These are phyloP conservation scores for Fusarium humuli DNA, from an alignment of 2,329 filamentous ascomycete genomes.

Conservation along the genomic window DNA sequence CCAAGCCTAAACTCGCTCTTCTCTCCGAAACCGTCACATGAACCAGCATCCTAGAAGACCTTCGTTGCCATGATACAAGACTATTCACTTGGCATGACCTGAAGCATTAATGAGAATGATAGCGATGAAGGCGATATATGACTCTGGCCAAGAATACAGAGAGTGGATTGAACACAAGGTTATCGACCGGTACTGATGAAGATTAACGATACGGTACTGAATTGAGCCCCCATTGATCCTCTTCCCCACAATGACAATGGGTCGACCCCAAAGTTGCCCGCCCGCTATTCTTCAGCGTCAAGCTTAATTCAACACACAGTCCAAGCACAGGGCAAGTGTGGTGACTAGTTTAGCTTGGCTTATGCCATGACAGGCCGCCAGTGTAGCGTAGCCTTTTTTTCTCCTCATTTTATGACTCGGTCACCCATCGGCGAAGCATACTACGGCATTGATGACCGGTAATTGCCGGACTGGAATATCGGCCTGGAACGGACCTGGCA, in stretches of 20 bases:
- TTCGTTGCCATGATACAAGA: not conserved
- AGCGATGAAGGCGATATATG: too few relatives aligned
- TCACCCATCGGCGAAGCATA: not conserved
- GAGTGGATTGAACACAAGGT: not conserved
- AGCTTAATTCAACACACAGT: slow-evolving; percentile 16
- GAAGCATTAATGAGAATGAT: not conserved
- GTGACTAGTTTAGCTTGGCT: slow-evolving; percentile 8
- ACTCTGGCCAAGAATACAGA: not conserved
- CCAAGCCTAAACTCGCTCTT: slow-evolving; percentile 2
- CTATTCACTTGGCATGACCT: not conserved
- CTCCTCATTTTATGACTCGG: not conserved
- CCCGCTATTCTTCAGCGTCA: slow-evolving; percentile 15
- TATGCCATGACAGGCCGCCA: not conserved
- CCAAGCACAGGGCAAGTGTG: not conserved
- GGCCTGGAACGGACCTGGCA: not conserved
- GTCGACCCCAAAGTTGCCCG: slow-evolving; percentile 20
- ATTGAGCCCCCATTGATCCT: slow-evolving; percentile 2
- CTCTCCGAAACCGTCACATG: slow-evolving; percentile 6
- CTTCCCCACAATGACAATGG: slow-evolving; percentile 24
- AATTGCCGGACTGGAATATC: not conserved
- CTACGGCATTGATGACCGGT: not conserved
- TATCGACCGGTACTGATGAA: not conserved
- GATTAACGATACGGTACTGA: not conserved
- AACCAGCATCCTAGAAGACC: not conserved
- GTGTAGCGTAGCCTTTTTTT: not conserved